Percentiles rank a stretch among this genome's conserved stretches.
phyloP scores from a whole-genome alignment of 2,329 filamentous ascomycete genomes.

The Xylaria arbuscula region DNA sequence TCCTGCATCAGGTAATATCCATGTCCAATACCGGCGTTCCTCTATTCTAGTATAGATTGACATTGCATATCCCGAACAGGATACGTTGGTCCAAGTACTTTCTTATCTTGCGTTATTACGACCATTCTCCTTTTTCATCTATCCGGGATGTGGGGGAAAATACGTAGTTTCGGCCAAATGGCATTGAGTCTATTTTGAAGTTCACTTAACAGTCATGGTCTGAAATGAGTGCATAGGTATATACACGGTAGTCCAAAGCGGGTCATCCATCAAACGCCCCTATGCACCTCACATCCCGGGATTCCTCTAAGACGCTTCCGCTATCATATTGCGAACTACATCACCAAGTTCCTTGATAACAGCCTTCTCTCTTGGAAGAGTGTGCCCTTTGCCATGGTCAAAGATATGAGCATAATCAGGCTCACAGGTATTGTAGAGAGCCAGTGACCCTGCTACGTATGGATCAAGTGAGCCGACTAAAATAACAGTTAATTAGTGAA shows the following conservation, averaged over 20 bases:
- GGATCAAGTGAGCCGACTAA: slow-evolving; percentile 67
- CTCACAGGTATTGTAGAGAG: slow-evolving; percentile 71
- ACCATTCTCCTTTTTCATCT: background rate
- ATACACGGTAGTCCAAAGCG: background rate
- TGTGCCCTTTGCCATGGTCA: slow-evolving; percentile 74
- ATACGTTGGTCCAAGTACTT: background rate
- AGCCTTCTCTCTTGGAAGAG: slow-evolving; percentile 64
- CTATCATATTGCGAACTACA: slow-evolving; percentile 54
- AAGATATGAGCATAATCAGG: slow-evolving; percentile 69
- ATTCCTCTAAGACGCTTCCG: slow-evolving; percentile 36
- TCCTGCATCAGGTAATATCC: slow-evolving; percentile 34
- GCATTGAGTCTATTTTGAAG: background rate
- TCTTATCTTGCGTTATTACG: slow-evolving; percentile 1
- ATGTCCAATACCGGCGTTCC: background rate
- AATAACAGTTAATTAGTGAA: slow-evolving; percentile 33
- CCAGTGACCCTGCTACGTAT: slow-evolving; percentile 69
- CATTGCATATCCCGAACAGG: slow-evolving; percentile 8
- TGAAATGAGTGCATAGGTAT: background rate
- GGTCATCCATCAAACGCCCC: background rate
- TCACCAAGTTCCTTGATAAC: slow-evolving; percentile 61
- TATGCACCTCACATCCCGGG: background rate
- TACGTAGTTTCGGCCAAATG: background rate
- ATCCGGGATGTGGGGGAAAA: background rate
- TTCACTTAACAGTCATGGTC: background rate
- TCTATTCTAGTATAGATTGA: slow-evolving; percentile 23